A percentile compares a stretch with the other conserved stretches of the same genome.
Conservation (phyloP, 352 stramenopile genomes). For the Thraustochytrium sp. region DNA sequence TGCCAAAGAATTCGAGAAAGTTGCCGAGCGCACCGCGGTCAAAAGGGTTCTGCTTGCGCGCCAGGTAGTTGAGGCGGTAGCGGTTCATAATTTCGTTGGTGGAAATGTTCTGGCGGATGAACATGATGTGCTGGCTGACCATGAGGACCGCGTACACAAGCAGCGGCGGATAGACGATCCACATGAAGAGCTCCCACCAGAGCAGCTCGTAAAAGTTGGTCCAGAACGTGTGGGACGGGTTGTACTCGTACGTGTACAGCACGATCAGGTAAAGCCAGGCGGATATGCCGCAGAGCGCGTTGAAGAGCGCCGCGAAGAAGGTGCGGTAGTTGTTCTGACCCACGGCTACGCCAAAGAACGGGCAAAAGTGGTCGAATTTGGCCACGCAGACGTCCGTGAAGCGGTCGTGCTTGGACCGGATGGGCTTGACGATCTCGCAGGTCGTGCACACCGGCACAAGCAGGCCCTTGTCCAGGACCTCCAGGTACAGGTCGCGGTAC, state of each 20-base stretch:
- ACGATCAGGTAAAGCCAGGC: constrained; percentile 54
- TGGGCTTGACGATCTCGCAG: constrained; percentile 68
- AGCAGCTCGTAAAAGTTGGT: constrained; percentile 22
- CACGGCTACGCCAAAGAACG: constrained; percentile 69
- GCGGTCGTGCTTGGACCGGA: constrained; percentile 74
- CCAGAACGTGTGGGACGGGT: background rate
- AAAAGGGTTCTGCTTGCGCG: constrained; percentile 59
- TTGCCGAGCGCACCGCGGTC: constrained; percentile 58
- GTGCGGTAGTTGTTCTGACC: constrained; percentile 74
- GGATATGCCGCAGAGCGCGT: constrained; percentile 52
- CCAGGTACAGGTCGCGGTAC: constrained; percentile 37
- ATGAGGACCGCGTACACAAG: constrained; percentile 25
- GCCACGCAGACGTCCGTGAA: constrained; percentile 65
- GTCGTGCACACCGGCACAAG: constrained; percentile 64
- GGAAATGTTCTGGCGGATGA: constrained; percentile 60
- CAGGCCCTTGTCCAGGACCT: constrained; percentile 45
- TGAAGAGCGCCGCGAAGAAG: constrained; percentile 68
- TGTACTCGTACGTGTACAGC: constrained; percentile 64
- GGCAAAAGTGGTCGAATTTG: constrained; percentile 75
- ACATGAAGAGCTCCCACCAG: constrained; percentile 28
- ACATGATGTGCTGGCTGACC: constrained; percentile 27
- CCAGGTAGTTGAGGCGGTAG: constrained; percentile 63
- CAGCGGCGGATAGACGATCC: constrained; percentile 19
- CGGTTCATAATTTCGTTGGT: constrained; percentile 77
- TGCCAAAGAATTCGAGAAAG: constrained; percentile 36